phyloP scores from a whole-genome alignment of 2,329 filamentous ascomycete genomes.

The Periconia macrospinosa region DNA sequence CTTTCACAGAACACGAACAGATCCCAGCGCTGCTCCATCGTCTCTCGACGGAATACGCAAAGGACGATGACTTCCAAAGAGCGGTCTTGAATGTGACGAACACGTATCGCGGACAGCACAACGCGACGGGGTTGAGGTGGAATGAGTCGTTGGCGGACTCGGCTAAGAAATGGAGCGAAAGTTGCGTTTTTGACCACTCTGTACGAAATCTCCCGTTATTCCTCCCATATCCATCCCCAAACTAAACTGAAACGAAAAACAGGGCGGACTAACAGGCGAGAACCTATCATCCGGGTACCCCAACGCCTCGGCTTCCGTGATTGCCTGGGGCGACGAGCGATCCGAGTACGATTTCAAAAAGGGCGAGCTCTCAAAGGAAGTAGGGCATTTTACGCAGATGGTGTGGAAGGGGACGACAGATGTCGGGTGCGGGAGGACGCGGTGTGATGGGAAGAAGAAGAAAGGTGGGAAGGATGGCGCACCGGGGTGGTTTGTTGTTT shows the following conservation, averaged over 20 bases:
- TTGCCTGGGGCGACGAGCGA: slow-evolving; percentile 67
- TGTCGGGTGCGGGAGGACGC: slow-evolving; percentile 24
- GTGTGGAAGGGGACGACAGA: slow-evolving; percentile 24
- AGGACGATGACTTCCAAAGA: slow-evolving; percentile 45
- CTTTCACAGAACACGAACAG: no score
- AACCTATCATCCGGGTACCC: slow-evolving; percentile 71
- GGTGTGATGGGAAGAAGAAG: slow-evolving; percentile 15
- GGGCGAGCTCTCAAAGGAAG: slow-evolving; percentile 51
- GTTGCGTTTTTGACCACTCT: slow-evolving; percentile 58
- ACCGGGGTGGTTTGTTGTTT: slow-evolving; percentile 33
- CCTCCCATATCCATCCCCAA: background rate
- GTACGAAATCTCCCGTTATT: slow-evolving; percentile 22
- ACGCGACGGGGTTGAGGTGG: slow-evolving; percentile 63
- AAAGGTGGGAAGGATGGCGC: slow-evolving; percentile 5
- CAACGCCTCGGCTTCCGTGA: slow-evolving; percentile 62
- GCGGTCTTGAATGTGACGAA: slow-evolving; percentile 70
- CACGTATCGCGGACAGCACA: slow-evolving; percentile 64
- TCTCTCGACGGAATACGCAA: slow-evolving; percentile 40
- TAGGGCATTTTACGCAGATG: slow-evolving; percentile 31
- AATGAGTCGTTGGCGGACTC: slow-evolving; percentile 64
- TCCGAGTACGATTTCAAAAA: slow-evolving; percentile 60
- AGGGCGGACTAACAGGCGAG: slow-evolving; percentile 69
- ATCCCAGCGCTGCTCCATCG: no score
- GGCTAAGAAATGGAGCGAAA: slow-evolving; percentile 54
- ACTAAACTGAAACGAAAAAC: background rate